Percentiles rank a stretch among this genome's conserved stretches.
phyloP scores from a whole-genome alignment of 148 eudicot species.

The Amaranthus palmeri region DNA sequence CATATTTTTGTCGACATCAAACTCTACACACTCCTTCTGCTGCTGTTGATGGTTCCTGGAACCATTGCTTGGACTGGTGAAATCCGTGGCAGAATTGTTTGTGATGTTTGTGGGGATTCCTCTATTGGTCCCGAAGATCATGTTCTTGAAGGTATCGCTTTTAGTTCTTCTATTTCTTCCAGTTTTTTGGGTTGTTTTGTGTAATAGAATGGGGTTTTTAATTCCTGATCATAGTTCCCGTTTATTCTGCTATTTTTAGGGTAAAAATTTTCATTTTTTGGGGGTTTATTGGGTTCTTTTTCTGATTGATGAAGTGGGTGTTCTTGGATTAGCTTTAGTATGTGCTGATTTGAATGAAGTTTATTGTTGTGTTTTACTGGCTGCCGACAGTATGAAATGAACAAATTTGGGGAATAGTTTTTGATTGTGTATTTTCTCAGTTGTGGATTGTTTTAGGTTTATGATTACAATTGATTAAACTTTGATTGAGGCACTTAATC shows the following conservation, averaged over 20 bases:
- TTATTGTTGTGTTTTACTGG: constrained; percentile 7
- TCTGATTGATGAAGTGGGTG: constrained; percentile 7
- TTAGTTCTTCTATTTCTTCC: background rate
- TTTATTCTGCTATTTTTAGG: background rate
- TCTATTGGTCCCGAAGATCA: constrained; percentile 96
- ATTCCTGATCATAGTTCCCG: background rate
- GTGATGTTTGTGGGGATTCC: constrained; percentile 90
- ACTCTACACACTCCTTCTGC: background rate
- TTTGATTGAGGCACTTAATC: background rate
- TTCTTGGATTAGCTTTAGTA: constrained; percentile 4
- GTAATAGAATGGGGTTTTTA: background rate
- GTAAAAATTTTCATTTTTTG: background rate
- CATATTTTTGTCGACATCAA: background rate
- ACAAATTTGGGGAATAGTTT: background rate
- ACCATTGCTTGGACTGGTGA: constrained; percentile 79
- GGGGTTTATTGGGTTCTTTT: background rate
- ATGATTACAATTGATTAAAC: background rate
- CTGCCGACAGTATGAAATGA: constrained; percentile 14
- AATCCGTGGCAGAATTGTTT: constrained; percentile 87
- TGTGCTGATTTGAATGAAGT: background rate
- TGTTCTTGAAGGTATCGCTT: constrained; percentile 50
- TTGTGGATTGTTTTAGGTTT: background rate
- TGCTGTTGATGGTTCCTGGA: constrained; percentile 3
- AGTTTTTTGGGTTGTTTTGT: background rate
- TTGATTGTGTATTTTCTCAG: too few relatives aligned